phyloP scores from a whole-genome alignment of 2,329 filamentous ascomycete genomes.

The Talaromyces sp. region DNA sequence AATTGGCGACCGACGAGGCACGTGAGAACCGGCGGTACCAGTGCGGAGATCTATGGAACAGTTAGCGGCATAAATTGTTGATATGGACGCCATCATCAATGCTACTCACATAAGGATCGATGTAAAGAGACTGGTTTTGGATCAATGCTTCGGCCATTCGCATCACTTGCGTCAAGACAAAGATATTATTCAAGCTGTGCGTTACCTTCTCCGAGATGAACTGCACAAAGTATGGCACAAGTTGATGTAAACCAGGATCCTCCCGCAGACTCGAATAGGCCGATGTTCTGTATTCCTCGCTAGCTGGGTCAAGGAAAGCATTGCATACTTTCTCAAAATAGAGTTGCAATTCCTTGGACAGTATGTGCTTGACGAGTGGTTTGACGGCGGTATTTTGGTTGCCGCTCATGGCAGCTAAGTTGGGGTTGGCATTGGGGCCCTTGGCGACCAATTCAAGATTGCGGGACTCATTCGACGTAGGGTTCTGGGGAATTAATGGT shows the following conservation, averaged over 20 bases:
- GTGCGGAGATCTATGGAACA: slow-evolving; percentile 51
- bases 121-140: slow-evolving; percentile 74
- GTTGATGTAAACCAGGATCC: slow-evolving; percentile 90
- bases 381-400: slow-evolving; percentile 81
- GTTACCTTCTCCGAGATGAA: slow-evolving; percentile 96
- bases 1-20: slow-evolving; percentile 83
- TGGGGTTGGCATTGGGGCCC: slow-evolving; percentile 81
- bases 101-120: slow-evolving; percentile 59
- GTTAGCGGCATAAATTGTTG: not conserved
- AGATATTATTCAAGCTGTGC: slow-evolving; percentile 84
- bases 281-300: slow-evolving; percentile 80
- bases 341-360: slow-evolving; percentile 91
- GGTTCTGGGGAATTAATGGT: slow-evolving; percentile 93
- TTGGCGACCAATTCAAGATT: slow-evolving; percentile 85
- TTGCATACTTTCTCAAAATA: slow-evolving; percentile 95
- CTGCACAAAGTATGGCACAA: slow-evolving; percentile 93
- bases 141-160: slow-evolving; percentile 80
- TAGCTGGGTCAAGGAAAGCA: slow-evolving; percentile 82
- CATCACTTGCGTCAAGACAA: slow-evolving; percentile 89
- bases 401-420: slow-evolving; percentile 76
- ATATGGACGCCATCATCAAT: not conserved
- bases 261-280: slow-evolving; percentile 80
- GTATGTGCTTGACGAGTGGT: slow-evolving; percentile 89
- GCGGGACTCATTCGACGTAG: slow-evolving; percentile 77
- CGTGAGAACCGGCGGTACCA: slow-evolving; percentile 85